Base-by-base conservation (phyloP, 2,329 filamentous ascomycete genomes). In the Fusarium illudens region DNA sequence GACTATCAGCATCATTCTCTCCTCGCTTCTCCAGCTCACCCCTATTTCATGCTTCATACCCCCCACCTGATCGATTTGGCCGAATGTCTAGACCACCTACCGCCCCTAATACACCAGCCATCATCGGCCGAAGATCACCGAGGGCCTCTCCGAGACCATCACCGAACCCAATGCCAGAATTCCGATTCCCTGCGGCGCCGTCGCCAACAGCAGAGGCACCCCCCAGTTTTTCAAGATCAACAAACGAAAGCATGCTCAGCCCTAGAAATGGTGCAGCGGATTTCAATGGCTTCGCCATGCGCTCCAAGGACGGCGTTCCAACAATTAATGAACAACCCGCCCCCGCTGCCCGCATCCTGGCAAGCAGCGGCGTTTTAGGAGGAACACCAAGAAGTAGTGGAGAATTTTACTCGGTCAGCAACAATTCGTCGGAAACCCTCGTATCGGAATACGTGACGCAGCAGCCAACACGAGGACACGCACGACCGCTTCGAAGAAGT, bases 341-440 rank as follows among this genome's bases (percentile, higher is more conserved):
- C 22, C 88, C 90, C 1, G 84, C 88, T 17, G 86, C 90, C 6
- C 84, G 90, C 52, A 89, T 97, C 53, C 83, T 97, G 55, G 93
- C 94, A 4, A 90, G 91, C 30, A 90, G 91, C 15, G 96, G 92
- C 72, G 84, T 92, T 68, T 87, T 74, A 63, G 88, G 87, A 56
- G 90, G 88, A 5, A 98, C 95, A 27, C 94, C 93, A 22, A 86
- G 96, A 72, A 97, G 93, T 68, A 99, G 96, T 76, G 92, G 92
- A 56, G 96, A 99, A 75, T 96, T 98, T 73, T 98, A 97, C 78
- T 94, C 94, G 1, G 82, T 95, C 77, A 97, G 95, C 81, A 97
- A 98, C 76, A 91, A 97, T 75, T 98, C 96, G 7, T 93, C 92
- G 15, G 96, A 99, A 78, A 99, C 96, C 4, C 78, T 98, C 49